Evolutionary conservation across 2,329 filamentous ascomycete species (phyloP).

Genomic region (Colletotrichum trifolii): DNA sequence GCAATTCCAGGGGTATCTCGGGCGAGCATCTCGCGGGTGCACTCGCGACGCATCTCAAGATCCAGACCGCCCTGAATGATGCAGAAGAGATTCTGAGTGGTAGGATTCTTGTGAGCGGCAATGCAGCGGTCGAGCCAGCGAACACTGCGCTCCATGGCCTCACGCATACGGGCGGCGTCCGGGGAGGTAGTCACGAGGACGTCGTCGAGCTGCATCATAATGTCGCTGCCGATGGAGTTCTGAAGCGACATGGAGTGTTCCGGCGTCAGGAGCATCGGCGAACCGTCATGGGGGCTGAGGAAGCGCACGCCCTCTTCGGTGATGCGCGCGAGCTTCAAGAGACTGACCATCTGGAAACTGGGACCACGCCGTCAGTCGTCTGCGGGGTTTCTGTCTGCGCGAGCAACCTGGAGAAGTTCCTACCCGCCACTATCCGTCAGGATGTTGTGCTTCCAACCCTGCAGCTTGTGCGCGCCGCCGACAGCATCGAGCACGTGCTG

Average conservation of each 20-base stretch:
- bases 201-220: conserved; percentile 99
- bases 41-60: conserved; percentile 84
- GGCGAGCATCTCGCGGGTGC: conserved; percentile 87
- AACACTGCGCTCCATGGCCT: conserved; percentile 94
- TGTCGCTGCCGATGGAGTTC: conserved; percentile 97
- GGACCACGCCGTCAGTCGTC: conserved; percentile 23
- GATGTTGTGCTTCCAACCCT: conserved; percentile 96
- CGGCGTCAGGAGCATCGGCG: conserved; percentile 95
- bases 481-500: conserved; percentile 88
- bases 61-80: conserved; percentile 98
- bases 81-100: conserved; percentile 93
- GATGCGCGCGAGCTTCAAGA: conserved; percentile 91
- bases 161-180: conserved; percentile 85
- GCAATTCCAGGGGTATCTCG: conserved; percentile 95
- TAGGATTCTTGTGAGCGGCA: conserved; percentile 84
- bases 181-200: conserved; percentile 96
- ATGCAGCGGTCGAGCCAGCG: conserved; percentile 98
- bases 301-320: conserved; percentile 97
- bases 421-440: conserved; percentile 83
- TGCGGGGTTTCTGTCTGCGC: background rate
- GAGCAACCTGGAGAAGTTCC: conserved; percentile 38
- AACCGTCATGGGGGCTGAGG: conserved; percentile 93
- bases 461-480: conserved; percentile 92
- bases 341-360: conserved; percentile 99
- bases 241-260: conserved; percentile 97